These are phyloP conservation scores for Blastomyces percursus DNA, from an alignment of 2,329 filamentous ascomycete species.

Conservation along the genomic window DNA sequence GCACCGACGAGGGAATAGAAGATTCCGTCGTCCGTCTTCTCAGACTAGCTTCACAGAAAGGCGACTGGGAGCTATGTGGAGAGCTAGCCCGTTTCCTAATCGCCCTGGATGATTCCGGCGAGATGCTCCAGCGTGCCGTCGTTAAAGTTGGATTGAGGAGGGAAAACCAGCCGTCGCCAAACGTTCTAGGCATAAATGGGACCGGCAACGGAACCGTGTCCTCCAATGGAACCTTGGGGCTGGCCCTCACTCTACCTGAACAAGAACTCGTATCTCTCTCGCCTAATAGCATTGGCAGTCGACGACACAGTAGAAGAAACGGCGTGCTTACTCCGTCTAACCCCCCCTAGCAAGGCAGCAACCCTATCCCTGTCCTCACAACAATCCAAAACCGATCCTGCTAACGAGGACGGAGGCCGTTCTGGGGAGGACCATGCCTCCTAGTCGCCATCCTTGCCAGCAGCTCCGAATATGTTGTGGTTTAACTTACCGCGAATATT, in stretches of 20 bases:
- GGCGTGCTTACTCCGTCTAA: not conserved
- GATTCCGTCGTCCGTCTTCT: conserved; percentile 63
- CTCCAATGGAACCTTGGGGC: conserved; percentile 14
- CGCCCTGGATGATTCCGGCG: conserved; percentile 77
- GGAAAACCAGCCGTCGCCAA: conserved; percentile 14
- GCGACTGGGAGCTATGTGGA: conserved; percentile 91
- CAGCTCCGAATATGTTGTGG: not conserved
- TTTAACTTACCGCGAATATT: not conserved
- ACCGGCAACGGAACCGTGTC: not conserved
- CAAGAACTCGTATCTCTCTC: conserved; percentile 12
- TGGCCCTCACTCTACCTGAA: conserved; percentile 23
- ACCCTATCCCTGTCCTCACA: not conserved
- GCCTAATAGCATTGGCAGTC: not conserved
- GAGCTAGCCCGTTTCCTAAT: conserved; percentile 92
- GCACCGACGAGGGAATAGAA: conserved; percentile 43
- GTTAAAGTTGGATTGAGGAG: conserved; percentile 26
- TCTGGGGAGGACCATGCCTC: not conserved
- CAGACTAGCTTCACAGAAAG: conserved; percentile 66
- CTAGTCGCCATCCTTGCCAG: not conserved
- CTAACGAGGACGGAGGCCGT: not conserved
- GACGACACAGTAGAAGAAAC: not conserved
- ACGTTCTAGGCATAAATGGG: conserved; percentile 21
- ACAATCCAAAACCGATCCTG: not conserved
- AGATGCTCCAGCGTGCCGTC: conserved; percentile 50
- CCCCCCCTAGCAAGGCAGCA: not conserved